These are phyloP conservation scores for Chrysochromulina parva DNA, from an alignment of 78 protist genomes.

Conservation along the genomic window DNA sequence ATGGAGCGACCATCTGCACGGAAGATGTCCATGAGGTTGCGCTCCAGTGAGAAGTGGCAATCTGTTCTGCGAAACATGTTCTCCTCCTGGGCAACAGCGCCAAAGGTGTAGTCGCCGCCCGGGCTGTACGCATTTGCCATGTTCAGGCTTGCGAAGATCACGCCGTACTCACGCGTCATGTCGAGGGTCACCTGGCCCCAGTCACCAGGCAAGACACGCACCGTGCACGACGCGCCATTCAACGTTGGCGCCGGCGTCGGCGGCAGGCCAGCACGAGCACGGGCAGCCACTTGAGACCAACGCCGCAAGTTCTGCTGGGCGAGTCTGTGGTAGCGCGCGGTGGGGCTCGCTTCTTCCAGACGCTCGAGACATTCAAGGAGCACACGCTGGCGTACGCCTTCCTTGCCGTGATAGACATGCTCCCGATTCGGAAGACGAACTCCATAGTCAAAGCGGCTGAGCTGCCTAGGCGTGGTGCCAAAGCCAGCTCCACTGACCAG, in stretches of 20 bases:
- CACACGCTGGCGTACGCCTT: neutral
- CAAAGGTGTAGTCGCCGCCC: neutral
- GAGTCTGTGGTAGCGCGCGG: neutral
- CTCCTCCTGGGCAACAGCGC: neutral
- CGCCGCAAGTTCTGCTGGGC: neutral
- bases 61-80: slow-evolving; percentile 10
- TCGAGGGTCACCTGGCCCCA: neutral
- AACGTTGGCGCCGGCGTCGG: neutral
- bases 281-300: neutral
- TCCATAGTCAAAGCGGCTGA: neutral
- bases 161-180: neutral
- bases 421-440: neutral
- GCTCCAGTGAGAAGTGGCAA: neutral
- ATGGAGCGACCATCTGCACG: neutral
- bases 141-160: neutral
- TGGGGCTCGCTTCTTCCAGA: neutral
- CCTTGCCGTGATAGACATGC: neutral
- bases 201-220: neutral
- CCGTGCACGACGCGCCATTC: neutral
- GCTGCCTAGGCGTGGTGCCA: neutral
- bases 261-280: neutral
- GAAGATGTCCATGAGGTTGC: neutral
- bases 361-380: neutral
- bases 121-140: slow-evolving; percentile 17
- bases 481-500: too few species aligned